Evolutionary conservation across 345 rosid genomes (phyloP).

Genomic region (Psidium guajava): DNA sequence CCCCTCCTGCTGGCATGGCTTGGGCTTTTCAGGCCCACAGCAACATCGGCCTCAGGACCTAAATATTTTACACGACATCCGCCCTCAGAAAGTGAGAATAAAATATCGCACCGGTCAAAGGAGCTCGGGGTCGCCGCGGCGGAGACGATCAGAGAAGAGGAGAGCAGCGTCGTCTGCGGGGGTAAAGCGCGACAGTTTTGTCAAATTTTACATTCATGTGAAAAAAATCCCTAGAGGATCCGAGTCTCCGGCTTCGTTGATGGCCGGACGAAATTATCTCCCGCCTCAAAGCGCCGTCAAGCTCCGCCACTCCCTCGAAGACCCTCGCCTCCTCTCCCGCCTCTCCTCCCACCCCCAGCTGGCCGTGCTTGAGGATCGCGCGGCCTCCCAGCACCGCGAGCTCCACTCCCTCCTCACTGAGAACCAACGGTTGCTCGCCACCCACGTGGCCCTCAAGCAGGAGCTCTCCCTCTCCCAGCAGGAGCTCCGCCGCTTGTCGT

Average conservation of each 20-base stretch:
- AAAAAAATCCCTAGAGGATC: neutral
- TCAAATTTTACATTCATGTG: neutral
- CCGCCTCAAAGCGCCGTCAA: neutral
- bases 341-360: constrained; percentile 6
- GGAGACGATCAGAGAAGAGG: neutral
- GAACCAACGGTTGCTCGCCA: constrained; percentile 51
- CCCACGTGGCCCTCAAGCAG: constrained; percentile 60
- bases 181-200: neutral
- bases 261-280: constrained; percentile 10
- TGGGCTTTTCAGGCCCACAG: neutral
- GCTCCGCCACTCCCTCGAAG: neutral
- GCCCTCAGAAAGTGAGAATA: neutral
- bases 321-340: constrained; percentile 1
- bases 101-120: neutral
- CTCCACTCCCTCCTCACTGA: constrained; percentile 60
- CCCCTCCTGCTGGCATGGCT: neutral
- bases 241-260: neutral
- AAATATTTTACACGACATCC: neutral
- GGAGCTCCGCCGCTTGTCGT: constrained; percentile 33
- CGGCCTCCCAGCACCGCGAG: constrained; percentile 55
- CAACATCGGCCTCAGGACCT: neutral
- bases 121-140: neutral
- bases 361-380: constrained; percentile 53
- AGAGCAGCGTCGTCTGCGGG: neutral
- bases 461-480: constrained; percentile 49